These are phyloP conservation scores for Hyaloscypha hepaticicola DNA, from an alignment of 495 filamentous ascomycete genomes.

Conservation along the genomic window DNA sequence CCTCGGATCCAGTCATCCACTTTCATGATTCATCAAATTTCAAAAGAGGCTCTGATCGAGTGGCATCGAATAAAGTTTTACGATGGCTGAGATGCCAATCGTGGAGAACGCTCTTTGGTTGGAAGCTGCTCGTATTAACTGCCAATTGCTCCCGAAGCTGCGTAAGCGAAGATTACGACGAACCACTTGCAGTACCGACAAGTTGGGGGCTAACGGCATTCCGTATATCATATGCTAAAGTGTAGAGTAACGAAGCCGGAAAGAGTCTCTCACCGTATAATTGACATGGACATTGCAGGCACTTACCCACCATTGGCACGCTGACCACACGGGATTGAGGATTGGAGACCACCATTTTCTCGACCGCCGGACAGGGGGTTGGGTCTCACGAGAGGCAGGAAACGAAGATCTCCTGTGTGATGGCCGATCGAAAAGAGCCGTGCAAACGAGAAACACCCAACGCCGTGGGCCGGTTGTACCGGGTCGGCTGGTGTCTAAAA, in stretches of 20 bases:
- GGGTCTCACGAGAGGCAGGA: not conserved
- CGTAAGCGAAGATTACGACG: not conserved
- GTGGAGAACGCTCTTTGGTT: not conserved
- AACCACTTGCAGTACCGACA: not conserved
- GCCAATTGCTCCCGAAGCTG: not conserved
- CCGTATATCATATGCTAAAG: not conserved
- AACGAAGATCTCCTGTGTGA: not conserved
- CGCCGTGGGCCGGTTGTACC: not conserved
- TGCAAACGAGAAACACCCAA: not conserved
- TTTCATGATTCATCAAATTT: not conserved
- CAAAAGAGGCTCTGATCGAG: not conserved
- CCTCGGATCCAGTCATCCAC: conserved; percentile 1
- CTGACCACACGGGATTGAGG: conserved; percentile 7
- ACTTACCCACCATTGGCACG: conserved; percentile 6
- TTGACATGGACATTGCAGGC: not conserved
- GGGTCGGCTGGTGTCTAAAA: conserved; percentile 19
- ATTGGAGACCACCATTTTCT: conserved; percentile 7
- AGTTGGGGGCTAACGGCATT: conserved; percentile 5
- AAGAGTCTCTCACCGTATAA: not conserved
- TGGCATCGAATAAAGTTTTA: not conserved
- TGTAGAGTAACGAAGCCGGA: not conserved
- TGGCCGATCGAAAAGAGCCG: not conserved
- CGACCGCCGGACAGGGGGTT: not conserved
- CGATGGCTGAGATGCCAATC: not conserved
- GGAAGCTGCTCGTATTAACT: not conserved